These are phyloP conservation scores for Gynochthodes officinalis DNA, from an alignment of 257 asterid genomes.

Conservation along the genomic window DNA sequence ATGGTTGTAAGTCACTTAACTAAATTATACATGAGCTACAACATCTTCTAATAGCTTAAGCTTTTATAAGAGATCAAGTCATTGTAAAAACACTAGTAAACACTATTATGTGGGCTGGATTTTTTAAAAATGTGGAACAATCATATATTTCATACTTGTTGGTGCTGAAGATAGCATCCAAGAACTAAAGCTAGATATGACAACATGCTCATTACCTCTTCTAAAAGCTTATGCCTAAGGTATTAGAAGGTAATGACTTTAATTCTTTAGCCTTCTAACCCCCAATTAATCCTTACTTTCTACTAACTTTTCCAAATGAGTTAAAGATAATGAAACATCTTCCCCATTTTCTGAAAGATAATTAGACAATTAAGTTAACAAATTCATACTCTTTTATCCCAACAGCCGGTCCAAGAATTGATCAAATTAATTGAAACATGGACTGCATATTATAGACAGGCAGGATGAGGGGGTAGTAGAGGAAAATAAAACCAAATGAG, in stretches of 20 bases:
- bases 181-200: not conserved
- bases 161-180: not conserved
- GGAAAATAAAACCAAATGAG: not conserved
- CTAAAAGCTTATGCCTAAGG: not conserved
- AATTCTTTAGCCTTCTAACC: not conserved
- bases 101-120: not conserved
- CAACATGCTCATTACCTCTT: not conserved
- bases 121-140: not conserved
- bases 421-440: not conserved
- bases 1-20: not conserved
- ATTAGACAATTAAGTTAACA: not conserved
- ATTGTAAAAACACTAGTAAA: not conserved
- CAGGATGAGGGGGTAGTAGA: not conserved
- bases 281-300: not conserved
- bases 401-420: not conserved
- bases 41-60: not conserved
- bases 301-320: not conserved
- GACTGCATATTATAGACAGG: not conserved
- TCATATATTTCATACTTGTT: not conserved
- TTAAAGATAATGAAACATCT: not conserved
- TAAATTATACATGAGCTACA: not conserved
- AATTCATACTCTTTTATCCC: not conserved
- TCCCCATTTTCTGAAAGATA: not conserved
- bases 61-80: not conserved
- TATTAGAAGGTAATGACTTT: too few species aligned